Conservation (phyloP, 208 protist species). For the Leishmania gerbilli region DNA sequence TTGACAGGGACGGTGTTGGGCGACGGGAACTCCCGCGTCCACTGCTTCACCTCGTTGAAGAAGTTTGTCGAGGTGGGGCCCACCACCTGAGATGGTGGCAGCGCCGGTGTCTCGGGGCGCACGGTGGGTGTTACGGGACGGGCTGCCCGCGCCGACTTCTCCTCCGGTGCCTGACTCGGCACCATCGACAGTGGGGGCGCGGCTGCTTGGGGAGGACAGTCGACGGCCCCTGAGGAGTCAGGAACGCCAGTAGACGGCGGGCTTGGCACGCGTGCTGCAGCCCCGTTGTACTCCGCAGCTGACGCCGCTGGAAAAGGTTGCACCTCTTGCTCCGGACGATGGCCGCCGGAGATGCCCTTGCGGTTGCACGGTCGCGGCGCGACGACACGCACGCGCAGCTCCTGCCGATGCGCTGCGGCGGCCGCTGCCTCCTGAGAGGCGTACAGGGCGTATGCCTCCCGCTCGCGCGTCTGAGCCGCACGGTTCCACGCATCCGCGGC, state of each 20-base stretch:
- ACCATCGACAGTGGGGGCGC: not conserved
- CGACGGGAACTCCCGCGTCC: constrained; percentile 35
- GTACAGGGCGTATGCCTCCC: constrained; percentile 26
- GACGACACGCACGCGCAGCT: constrained; percentile 24
- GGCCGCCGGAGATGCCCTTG: not conserved
- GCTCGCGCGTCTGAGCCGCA: constrained; percentile 2
- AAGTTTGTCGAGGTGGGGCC: constrained; percentile 39
- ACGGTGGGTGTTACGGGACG: not conserved
- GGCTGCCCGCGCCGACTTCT: not conserved
- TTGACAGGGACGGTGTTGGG: constrained; percentile 34
- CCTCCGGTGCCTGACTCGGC: not conserved
- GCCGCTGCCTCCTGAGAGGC: constrained; percentile 10
- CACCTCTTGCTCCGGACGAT: not conserved
- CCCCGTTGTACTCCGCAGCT: not conserved
- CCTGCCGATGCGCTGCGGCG: constrained; percentile 21
- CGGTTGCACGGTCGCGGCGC: constrained; percentile 10
- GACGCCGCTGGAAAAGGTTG: not conserved
- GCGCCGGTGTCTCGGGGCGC: constrained; percentile 7
- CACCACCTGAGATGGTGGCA: constrained; percentile 25
- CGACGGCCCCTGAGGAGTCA: not conserved
- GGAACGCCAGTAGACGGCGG: not conserved
- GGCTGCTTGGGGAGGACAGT: not conserved
- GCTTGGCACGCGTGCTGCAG: not conserved
- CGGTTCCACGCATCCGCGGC: constrained; percentile 2
- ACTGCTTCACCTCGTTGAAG: constrained; percentile 47